These are phyloP conservation scores for Penicillium parvum DNA, from an alignment of 495 filamentous ascomycete species.

Conservation along the genomic window DNA sequence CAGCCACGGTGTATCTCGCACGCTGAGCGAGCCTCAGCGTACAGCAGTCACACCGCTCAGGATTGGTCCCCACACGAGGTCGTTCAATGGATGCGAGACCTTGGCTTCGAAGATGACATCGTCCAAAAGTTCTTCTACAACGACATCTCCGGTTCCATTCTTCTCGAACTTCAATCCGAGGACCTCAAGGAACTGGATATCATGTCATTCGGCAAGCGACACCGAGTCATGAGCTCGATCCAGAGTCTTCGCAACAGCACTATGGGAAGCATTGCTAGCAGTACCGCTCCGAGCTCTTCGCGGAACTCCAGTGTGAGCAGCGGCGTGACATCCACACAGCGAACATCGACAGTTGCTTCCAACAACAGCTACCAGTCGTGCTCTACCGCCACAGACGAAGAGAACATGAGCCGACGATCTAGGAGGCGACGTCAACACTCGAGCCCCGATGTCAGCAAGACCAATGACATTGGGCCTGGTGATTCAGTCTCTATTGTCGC, in stretches of 20 bases:
- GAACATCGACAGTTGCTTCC: conserved; percentile 10
- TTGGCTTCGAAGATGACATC: conserved; percentile 63
- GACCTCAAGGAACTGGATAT: conserved; percentile 94
- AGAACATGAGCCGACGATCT: neutral
- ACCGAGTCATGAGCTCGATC: conserved; percentile 81
- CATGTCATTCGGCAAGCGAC: conserved; percentile 86
- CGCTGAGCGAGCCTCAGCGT: no score
- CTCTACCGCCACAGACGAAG: neutral
- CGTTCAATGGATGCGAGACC: conserved; percentile 70
- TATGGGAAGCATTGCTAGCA: no score
- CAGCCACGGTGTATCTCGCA: no score
- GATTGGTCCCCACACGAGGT: conserved; percentile 51
- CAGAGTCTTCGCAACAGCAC: conserved; percentile 61
- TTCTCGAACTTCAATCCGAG: conserved; percentile 82
- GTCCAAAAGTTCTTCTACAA: conserved; percentile 83
- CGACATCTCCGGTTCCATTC: conserved; percentile 81
- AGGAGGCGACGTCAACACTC: conserved; percentile 18
- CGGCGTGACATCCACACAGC: neutral
- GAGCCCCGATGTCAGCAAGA: conserved; percentile 33
- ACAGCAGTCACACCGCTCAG: no score
- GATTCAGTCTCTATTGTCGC: conserved; percentile 89
- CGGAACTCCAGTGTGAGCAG: conserved; percentile 1
- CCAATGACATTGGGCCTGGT: conserved; percentile 63
- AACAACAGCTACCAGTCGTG: conserved; percentile 17
- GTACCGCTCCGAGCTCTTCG: neutral